Evolutionary conservation across 1,284 basidiomycete species (phyloP).

Genomic region (Exobasidium rhododendri): DNA sequence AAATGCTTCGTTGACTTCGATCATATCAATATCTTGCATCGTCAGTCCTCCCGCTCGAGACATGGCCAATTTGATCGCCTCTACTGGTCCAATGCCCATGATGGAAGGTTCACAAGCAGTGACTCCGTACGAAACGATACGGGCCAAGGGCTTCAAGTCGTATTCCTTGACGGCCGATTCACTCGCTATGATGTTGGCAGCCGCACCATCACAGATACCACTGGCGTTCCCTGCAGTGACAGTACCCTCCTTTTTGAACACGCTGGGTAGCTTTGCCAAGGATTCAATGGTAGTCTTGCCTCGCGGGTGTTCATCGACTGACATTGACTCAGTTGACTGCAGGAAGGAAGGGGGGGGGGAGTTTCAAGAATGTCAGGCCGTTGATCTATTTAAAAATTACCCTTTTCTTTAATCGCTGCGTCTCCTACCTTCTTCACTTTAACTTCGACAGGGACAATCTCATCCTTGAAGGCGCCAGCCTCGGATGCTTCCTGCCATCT

Average conservation of each 20-base stretch:
- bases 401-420: too few relatives aligned
- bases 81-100: constrained; percentile 63
- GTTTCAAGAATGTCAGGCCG: constrained; percentile 2
- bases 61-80: constrained; percentile 56
- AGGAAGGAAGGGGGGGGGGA: too few relatives aligned
- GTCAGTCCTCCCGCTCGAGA: constrained; percentile 51
- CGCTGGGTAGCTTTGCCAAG: constrained; percentile 77
- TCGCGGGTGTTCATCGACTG: constrained; percentile 61
- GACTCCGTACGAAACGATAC: constrained; percentile 68
- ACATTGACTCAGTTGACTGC: constrained; percentile 35
- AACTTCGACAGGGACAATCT: constrained; percentile 55
- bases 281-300: constrained; percentile 87
- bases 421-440: constrained; percentile 48
- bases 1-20: constrained; percentile 74
- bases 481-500: constrained; percentile 57
- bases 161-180: constrained; percentile 84
- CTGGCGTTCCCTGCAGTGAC: constrained; percentile 95
- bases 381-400: background rate
- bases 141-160: constrained; percentile 79
- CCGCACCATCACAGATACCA: constrained; percentile 96
- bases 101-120: constrained; percentile 61
- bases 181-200: constrained; percentile 87
- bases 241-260: constrained; percentile 81
- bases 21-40: constrained; percentile 60
- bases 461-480: constrained; percentile 56